Base-by-base conservation (phyloP, 2,329 filamentous ascomycete species). In the Fusarium virguliforme region DNA sequence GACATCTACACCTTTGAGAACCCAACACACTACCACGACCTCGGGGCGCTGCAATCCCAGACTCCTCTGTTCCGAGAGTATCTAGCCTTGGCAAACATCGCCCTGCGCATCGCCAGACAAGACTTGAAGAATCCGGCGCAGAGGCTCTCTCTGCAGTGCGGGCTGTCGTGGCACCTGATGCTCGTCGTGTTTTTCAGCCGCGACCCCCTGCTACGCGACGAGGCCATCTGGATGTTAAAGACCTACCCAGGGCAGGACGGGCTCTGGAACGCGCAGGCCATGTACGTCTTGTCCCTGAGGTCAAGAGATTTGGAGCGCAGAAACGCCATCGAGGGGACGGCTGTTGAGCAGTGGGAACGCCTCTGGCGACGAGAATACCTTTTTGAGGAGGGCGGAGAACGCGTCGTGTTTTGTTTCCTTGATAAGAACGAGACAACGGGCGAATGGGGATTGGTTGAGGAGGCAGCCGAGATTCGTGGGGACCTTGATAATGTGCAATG, bases 201-300 rank as follows among this genome's bases (percentile, higher is more conserved):
- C 6, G 80, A 81, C 7, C 71, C 79, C 0, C 10, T 79, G 0
- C 59, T 72, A 1, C 79, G 80, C 8, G 78, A 81, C 4, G 69
- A 81, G 48, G 80, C 80, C 0, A 64, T 74, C 0, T 68, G 65
- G 65, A 73, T 79, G 63, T 26, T 81, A n/a, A 73, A 64, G 55
- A 78, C 79, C 35, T 81, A 81, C 41, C 77, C 79, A 0, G 74
- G 75, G 10, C 76, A 80, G 24, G 79, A 81, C 30, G 79, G 79
- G 0, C 61, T 81, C 0, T 81, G 74, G 76, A 78, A 73, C 12
- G 72, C 75, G 1, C 71, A 62, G 1, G 67, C 77, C 0, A 51
- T 81, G 2, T 78, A 80, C 56, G 61, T 65, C 1, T 18, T 81
- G 6, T 75, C 78, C 0, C 15, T 71, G 18, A 69, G 69, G 26